Conservation (phyloP, 805 yeast species). For the Saccharomycopsis fibuligera region DNA sequence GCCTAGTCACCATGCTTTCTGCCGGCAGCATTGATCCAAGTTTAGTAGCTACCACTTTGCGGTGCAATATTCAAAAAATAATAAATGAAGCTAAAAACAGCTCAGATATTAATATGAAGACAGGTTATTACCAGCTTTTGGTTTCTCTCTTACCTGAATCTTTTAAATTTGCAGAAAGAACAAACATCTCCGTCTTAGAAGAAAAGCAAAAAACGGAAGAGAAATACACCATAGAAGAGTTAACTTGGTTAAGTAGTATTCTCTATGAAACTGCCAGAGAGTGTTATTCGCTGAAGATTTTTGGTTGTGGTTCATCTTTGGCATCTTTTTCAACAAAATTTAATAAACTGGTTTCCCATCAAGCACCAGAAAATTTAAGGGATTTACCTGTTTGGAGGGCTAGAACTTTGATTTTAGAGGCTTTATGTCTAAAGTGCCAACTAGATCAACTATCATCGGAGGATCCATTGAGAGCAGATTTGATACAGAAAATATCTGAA, state of each 20-base stretch:
- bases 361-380: too few relatives aligned
- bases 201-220: neutral
- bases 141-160: neutral
- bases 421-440: too few relatives aligned
- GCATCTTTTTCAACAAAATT: neutral
- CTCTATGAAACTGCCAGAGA: neutral
- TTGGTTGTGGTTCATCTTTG: neutral
- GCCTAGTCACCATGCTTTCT: neutral
- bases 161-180: neutral
- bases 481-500: too few relatives aligned
- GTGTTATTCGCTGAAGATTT: neutral
- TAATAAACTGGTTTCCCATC: neutral
- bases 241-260: neutral
- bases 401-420: too few relatives aligned
- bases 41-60: neutral
- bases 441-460: too few relatives aligned
- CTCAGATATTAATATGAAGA: neutral
- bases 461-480: too few relatives aligned
- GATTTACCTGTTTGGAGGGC: too few relatives aligned
- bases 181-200: neutral
- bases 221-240: neutral
- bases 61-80: neutral
- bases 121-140: neutral
- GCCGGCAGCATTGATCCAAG: neutral
- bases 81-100: neutral